Conservation (phyloP, 192 early-diverging fungal genomes). For the Polychytrium aggregatum region DNA sequence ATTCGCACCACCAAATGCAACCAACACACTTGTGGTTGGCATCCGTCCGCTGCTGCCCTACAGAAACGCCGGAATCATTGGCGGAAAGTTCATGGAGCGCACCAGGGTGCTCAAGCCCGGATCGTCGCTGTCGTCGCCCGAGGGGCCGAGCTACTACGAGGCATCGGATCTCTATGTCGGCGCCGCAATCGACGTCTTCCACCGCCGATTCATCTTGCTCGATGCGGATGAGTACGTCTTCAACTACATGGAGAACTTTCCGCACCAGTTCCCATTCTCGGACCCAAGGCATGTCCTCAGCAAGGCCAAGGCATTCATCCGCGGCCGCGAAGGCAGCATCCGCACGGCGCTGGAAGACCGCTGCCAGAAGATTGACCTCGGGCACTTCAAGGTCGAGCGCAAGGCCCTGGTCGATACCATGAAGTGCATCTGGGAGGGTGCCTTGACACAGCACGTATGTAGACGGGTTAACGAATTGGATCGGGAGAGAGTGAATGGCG, state of each 20-base stretch:
- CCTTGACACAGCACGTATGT: conserved; percentile 1
- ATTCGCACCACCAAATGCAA: too few species aligned
- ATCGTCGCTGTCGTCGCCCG: conserved; percentile 18
- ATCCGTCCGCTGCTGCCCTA: neutral
- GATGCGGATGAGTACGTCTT: conserved; percentile 58
- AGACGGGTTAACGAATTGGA: too few species aligned
- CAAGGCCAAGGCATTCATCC: conserved; percentile 13
- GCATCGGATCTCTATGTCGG: conserved; percentile 39
- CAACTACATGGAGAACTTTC: conserved; percentile 33
- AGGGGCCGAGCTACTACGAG: conserved; percentile 40
- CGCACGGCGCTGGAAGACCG: too few species aligned
- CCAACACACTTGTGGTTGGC: too few species aligned
- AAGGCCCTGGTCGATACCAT: conserved; percentile 20
- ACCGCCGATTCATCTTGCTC: conserved; percentile 38
- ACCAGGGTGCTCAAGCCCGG: conserved; percentile 45
- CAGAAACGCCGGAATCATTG: conserved; percentile 47
- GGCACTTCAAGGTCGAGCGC: conserved; percentile 33
- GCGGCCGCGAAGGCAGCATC: too few species aligned
- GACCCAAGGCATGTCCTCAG: conserved; percentile 12
- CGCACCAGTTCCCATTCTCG: conserved; percentile 11
- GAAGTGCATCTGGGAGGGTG: conserved; percentile 7
- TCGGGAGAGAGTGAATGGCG: too few species aligned
- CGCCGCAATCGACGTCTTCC: conserved; percentile 33
- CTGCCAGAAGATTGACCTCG: too few species aligned
- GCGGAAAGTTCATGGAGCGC: conserved; percentile 55